Evolutionary conservation across 2,329 filamentous ascomycete species (phyloP), one percentile per base, ranked within the genome.

Genomic region (Fusarium vanettenii): DNA sequence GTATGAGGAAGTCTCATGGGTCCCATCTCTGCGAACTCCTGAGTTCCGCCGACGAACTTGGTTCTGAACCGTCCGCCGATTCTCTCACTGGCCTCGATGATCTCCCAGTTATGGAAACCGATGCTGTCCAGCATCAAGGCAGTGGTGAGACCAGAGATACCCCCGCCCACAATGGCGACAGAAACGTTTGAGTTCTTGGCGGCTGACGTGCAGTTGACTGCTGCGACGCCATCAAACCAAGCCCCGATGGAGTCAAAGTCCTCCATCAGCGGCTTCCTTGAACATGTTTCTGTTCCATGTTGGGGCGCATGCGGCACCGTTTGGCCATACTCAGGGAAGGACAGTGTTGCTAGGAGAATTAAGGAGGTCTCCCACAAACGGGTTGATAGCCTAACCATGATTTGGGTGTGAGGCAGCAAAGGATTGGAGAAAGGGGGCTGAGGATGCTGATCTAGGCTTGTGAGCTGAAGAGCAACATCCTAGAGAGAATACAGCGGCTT

Each of bases 21-120:
- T 0, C 91, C 91, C 89, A 87, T 87, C 78, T 92, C 91, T 0
- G 62, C 60, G 35, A 63, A 73, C 13, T 70, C 62, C 4, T 64
- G 50, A 1, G 63, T 70, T 70, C 87, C 89, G 4, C 87, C 87
- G 2, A 93, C 85, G 64, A 93, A 93, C 64, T 86, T 86, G 2
- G 91, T 93, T 66, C 89, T 89, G 0, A 93, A 87, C 22, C 92
- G 88, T 5, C 91, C 91, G 18, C 92, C 92, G 16, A 93, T 85
- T 9, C 91, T 85, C 43, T 89, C 80, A 7, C 87, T 87, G 0
- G 89, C 89, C 79, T 93, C 92, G 20, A 91, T 84, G 65, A 93
- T 91, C 55, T 87, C 86, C 82, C 91, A 86, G 79, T 92, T 89
- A 39, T 86, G 85, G 62, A 93, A 85, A 5, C 91, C 91, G 3